A percentile compares a stretch with the other conserved stretches of the same genome.
Conservation (phyloP, 257 asterid species). For the Linaria vulgaris region DNA sequence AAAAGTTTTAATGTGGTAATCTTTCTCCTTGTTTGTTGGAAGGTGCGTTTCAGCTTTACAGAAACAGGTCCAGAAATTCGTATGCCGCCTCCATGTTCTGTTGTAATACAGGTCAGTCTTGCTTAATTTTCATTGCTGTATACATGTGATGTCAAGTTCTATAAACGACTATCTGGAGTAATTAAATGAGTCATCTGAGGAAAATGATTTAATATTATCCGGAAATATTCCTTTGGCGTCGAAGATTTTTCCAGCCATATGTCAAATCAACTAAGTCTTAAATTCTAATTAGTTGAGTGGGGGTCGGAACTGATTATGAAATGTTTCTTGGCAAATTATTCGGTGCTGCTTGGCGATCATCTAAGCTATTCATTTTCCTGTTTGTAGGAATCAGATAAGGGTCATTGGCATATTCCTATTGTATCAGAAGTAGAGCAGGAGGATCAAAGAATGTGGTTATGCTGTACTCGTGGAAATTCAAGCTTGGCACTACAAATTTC, state of each 20-base stretch:
- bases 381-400: slow-evolving; percentile 73
- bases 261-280: too few species aligned
- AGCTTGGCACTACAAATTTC: slow-evolving; percentile 33
- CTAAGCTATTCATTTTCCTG: slow-evolving; percentile 7
- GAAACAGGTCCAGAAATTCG: slow-evolving; percentile 66
- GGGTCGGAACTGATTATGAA: too few species aligned
- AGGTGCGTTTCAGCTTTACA: slow-evolving; percentile 76
- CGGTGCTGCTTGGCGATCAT: too few species aligned
- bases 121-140: slow-evolving; percentile 2
- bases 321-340: too few species aligned
- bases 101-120: slow-evolving; percentile 73
- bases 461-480: slow-evolving; percentile 55
- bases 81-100: slow-evolving; percentile 93
- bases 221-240: too few species aligned
- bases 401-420: slow-evolving; percentile 87
- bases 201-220: too few species aligned
- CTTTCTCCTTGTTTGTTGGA: slow-evolving; percentile 29
- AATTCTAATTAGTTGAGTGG: too few species aligned
- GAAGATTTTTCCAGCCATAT: too few species aligned
- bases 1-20: slow-evolving; percentile 20
- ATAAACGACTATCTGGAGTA: neutral
- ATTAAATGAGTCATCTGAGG: neutral
- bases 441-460: slow-evolving; percentile 69
- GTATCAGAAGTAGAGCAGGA: slow-evolving; percentile 56
- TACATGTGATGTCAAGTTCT: neutral